Percentiles rank a stretch among this genome's conserved stretches.
These are phyloP conservation scores for Mollisia scopiformis DNA, from an alignment of 2,329 filamentous ascomycete genomes.

Conservation along the genomic window DNA sequence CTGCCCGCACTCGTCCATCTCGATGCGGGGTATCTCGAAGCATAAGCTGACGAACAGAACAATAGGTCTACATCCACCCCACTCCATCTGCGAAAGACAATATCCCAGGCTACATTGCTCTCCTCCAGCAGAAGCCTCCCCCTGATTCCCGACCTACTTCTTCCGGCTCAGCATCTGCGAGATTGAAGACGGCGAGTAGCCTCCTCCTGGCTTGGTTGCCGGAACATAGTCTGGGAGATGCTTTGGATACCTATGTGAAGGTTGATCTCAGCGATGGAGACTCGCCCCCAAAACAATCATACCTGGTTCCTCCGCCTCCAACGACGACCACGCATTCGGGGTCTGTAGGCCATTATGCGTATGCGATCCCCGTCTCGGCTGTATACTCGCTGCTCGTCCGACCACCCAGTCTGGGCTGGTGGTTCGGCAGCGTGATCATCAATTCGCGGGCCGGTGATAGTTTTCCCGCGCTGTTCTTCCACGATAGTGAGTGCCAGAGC, in stretches of 20 bases:
- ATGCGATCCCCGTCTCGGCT: constrained; percentile 86
- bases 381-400: constrained; percentile 90
- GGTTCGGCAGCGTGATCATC: constrained; percentile 95
- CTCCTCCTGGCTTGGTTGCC: constrained; percentile 93
- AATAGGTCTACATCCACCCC: constrained; percentile 91
- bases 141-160: constrained; percentile 34
- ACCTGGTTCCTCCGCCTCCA: constrained; percentile 89
- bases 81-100: constrained; percentile 94
- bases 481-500: constrained; percentile 94
- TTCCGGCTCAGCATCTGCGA: constrained; percentile 43
- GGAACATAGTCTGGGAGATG: constrained; percentile 84
- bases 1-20: not conserved
- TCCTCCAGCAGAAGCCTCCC: constrained; percentile 82
- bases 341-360: constrained; percentile 80
- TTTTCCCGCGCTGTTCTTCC: constrained; percentile 95
- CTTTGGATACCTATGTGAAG: constrained; percentile 89
- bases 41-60: constrained; percentile 6
- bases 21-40: constrained; percentile 14
- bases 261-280: constrained; percentile 86
- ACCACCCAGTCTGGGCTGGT: constrained; percentile 94
- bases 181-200: constrained; percentile 63
- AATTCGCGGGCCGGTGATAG: constrained; percentile 90
- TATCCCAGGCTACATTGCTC: constrained; percentile 88
- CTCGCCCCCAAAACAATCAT: constrained; percentile 81
- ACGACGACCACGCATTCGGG: constrained; percentile 77